phyloP scores from a whole-genome alignment of 331 rosid species.

The Ulmus americana region DNA sequence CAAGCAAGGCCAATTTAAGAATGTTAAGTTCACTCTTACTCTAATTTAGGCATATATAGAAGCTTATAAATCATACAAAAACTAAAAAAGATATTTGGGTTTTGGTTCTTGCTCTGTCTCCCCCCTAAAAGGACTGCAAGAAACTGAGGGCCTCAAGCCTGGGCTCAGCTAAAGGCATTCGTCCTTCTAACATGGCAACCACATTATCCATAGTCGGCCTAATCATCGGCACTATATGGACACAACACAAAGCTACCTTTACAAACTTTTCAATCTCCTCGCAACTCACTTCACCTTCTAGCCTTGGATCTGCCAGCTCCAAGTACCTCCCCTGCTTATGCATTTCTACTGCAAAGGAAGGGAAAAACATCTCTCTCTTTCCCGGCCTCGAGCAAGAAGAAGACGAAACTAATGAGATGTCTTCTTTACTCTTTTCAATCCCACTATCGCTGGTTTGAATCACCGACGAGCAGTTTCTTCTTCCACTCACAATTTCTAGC shows the following conservation, averaged over 20 bases:
- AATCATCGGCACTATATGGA: conserved; percentile 7
- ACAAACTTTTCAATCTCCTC: conserved; percentile 12
- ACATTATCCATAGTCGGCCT: conserved; percentile 15
- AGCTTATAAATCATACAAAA: too few species aligned
- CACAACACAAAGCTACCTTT: conserved; percentile 13
- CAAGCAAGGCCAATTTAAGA: too few species aligned
- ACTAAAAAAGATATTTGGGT: background rate
- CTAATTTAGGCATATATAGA: too few species aligned
- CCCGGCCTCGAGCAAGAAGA: background rate
- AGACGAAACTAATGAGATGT: background rate
- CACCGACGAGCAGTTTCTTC: background rate
- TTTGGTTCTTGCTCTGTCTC: conserved; percentile 1
- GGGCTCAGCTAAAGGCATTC: conserved; percentile 7
- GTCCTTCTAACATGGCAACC: conserved; percentile 19
- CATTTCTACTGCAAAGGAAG: conserved; percentile 17
- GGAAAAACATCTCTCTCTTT: conserved; percentile 2
- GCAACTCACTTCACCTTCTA: conserved; percentile 4
- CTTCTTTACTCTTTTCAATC: background rate
- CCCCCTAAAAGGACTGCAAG: background rate
- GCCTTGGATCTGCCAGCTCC: conserved; percentile 11
- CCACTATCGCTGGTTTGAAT: background rate
- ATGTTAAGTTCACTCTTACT: too few species aligned
- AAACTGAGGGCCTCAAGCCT: conserved; percentile 12
- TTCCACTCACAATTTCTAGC: conserved; percentile 15
- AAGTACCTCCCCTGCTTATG: conserved; percentile 9